Evolutionary conservation across 495 filamentous ascomycete species (phyloP).

Genomic region (Hypoxylon fuscum): DNA sequence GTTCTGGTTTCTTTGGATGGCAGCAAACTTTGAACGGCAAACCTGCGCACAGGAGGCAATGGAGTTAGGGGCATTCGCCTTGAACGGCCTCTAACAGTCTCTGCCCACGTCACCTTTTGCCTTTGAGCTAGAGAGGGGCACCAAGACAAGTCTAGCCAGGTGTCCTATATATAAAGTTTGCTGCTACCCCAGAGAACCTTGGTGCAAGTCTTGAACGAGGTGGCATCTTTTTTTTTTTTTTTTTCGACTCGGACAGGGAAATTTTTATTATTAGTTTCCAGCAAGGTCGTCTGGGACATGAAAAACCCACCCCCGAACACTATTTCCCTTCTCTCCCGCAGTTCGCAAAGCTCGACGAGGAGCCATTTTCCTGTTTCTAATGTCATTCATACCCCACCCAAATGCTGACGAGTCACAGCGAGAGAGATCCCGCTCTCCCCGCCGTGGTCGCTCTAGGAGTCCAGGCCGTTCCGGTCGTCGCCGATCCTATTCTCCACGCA

Average conservation of each 20-base stretch:
- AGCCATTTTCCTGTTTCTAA: conserved; percentile 23
- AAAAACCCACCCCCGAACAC: conserved; percentile 2
- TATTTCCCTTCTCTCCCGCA: conserved; percentile 2
- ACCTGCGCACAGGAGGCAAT: conserved; percentile 1
- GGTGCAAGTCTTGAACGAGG: conserved; percentile 13
- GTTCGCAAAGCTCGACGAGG: conserved; percentile 2
- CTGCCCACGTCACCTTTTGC: conserved; percentile 32
- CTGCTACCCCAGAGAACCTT: conserved; percentile 12
- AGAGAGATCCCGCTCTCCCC: conserved; percentile 93
- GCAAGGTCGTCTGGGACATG: background rate
- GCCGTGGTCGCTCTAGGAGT: conserved; percentile 74
- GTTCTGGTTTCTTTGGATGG: conserved; percentile 8
- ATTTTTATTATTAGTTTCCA: conserved; percentile 4
- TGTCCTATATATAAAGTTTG: conserved; percentile 35
- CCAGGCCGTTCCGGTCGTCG: conserved; percentile 67
- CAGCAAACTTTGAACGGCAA: conserved; percentile 20
- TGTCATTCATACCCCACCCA: conserved; percentile 43
- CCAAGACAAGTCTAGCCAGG: conserved; percentile 21
- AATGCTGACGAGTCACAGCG: conserved; percentile 71
- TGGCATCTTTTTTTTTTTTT: background rate
- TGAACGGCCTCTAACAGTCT: conserved; percentile 16
- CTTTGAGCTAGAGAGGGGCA: conserved; percentile 24
- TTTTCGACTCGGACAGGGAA: too few species aligned
- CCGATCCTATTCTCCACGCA: conserved; percentile 92
- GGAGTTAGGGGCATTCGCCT: too few species aligned